phyloP scores from a whole-genome alignment of 2,329 filamentous ascomycete species.

The Paraconiothyrium sp. region DNA sequence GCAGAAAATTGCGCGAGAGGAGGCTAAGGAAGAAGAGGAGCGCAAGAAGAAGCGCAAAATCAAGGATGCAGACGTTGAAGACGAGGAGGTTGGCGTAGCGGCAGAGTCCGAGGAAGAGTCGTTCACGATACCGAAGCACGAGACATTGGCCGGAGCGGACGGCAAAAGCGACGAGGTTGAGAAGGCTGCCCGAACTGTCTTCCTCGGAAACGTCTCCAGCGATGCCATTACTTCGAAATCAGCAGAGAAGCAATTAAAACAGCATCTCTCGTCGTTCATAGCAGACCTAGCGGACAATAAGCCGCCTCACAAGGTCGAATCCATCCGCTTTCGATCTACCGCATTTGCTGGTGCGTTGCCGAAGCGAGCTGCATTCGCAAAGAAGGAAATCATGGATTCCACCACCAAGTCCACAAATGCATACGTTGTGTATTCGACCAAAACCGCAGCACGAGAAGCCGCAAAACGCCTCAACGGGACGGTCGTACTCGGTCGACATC shows the following conservation, averaged over 20 bases:
- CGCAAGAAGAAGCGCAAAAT: slow-evolving; percentile 46
- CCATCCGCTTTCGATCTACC: slow-evolving; percentile 91
- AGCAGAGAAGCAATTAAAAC: slow-evolving; percentile 78
- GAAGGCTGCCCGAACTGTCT: slow-evolving; percentile 89
- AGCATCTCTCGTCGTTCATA: slow-evolving; percentile 81
- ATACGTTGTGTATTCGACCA: slow-evolving; percentile 86
- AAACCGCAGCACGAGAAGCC: slow-evolving; percentile 78
- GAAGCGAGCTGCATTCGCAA: slow-evolving; percentile 94
- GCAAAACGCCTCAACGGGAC: slow-evolving; percentile 83
- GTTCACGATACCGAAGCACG: slow-evolving; percentile 61
- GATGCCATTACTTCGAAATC: slow-evolving; percentile 83
- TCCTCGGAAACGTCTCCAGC: slow-evolving; percentile 89
- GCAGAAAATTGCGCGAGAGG: slow-evolving; percentile 66
- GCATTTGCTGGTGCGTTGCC: slow-evolving; percentile 84
- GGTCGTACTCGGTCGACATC: slow-evolving; percentile 82
- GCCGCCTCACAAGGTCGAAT: slow-evolving; percentile 78
- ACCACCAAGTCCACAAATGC: slow-evolving; percentile 95
- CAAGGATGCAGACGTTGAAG: slow-evolving; percentile 23
- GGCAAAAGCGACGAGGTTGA: slow-evolving; percentile 70
- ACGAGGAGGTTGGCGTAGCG: slow-evolving; percentile 23
- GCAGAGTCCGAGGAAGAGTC: slow-evolving; percentile 59
- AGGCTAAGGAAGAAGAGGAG: slow-evolving; percentile 52
- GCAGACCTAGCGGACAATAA: slow-evolving; percentile 58
- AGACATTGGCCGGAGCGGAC: slow-evolving; percentile 55
- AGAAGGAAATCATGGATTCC: slow-evolving; percentile 86